phyloP scores from a whole-genome alignment of 2,329 filamentous ascomycete genomes.

The Fonsecaea pugnacius region DNA sequence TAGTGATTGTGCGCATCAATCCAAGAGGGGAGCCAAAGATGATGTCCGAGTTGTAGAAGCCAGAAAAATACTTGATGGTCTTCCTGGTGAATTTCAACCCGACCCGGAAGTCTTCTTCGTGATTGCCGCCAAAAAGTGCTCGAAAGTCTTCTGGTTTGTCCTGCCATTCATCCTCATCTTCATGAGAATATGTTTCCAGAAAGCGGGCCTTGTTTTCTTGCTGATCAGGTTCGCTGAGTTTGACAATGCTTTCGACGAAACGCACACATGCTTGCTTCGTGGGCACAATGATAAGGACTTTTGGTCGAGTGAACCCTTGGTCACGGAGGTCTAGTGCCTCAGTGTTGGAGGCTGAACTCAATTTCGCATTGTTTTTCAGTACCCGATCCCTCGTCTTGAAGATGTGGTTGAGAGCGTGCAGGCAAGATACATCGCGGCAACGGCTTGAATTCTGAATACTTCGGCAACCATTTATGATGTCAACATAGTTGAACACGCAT shows the following conservation, averaged over 20 bases:
- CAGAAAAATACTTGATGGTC: conserved; percentile 89
- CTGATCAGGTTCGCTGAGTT: conserved; percentile 79
- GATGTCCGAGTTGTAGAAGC: conserved; percentile 96
- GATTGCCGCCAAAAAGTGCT: conserved; percentile 89
- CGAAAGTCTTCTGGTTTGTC: conserved; percentile 84
- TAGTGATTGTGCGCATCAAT: conserved; percentile 85
- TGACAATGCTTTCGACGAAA: conserved; percentile 75
- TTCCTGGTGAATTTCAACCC: conserved; percentile 98
- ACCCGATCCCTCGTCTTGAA: conserved; percentile 91
- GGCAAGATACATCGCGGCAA: conserved; percentile 72
- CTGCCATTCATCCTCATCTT: conserved; percentile 66
- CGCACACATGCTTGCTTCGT: conserved; percentile 84
- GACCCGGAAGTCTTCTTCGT: conserved; percentile 94
- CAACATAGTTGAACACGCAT: conserved; percentile 79
- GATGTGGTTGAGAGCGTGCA: conserved; percentile 89
- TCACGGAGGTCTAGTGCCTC: conserved; percentile 76
- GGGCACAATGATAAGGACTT: conserved; percentile 86
- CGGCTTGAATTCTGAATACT: conserved; percentile 69
- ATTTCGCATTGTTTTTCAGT: conserved; percentile 85
- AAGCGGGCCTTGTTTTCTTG: conserved; percentile 96
- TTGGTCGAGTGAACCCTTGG: conserved; percentile 93
- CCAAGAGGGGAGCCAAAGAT: conserved; percentile 90
- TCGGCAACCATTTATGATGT: conserved; percentile 76
- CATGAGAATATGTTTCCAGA: conserved; percentile 76
- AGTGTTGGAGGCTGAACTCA: conserved; percentile 68